Evolutionary conservation across 176 grass and related monocot genomes (phyloP), one percentile per base, ranked within the genome.

Genomic region (Carex scoparia): DNA sequence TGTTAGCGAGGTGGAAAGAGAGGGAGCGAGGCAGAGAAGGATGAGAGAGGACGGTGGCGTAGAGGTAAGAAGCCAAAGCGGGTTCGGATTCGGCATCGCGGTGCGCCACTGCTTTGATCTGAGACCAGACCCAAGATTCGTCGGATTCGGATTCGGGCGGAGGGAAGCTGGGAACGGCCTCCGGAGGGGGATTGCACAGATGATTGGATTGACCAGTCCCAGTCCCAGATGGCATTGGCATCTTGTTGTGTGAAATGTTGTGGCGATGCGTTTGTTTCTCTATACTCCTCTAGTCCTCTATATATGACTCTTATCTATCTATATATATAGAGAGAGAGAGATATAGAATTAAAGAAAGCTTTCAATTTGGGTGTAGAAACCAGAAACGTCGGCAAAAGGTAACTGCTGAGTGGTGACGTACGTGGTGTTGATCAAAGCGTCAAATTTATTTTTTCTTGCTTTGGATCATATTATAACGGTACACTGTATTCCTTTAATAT

Each of bases 1-100:
- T 97, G 82, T 97, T 97, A 55, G 94, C 94, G 69, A 97, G 94
- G 86, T 97, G 94, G 89, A 97, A 97, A 19, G 92, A 68, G 30
- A 97, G 94, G 23, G 94, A 94, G 0, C 92, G 85, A 10, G 83
- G 73, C 7, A 97, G 94, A 37, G 92, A 94, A 0, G 90, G 82
- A 86, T 97, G 94, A 53, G 94, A 92, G 31, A 97, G 86, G n/a
- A 97, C 90, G 18, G 92, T 97, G 54, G 94, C 94, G 86, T 97
- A 94, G 79, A 97, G 90, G 90, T 85, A 97, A 31, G 90, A 92
- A 0, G 94, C 94, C 1, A 97, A 86, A 44, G 92, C 92, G 79
- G 94, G 94, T 77, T 97, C 94, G 4, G 94, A 93, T 15, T 97
- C 92, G 1, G 94, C 92, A 72, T 94, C 94, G 59, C 92, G 92